A percentile compares a stretch with the other conserved stretches of the same genome.
phyloP scores from a whole-genome alignment of 1,284 basidiomycete genomes.

The Gymnopus androsaceus region DNA sequence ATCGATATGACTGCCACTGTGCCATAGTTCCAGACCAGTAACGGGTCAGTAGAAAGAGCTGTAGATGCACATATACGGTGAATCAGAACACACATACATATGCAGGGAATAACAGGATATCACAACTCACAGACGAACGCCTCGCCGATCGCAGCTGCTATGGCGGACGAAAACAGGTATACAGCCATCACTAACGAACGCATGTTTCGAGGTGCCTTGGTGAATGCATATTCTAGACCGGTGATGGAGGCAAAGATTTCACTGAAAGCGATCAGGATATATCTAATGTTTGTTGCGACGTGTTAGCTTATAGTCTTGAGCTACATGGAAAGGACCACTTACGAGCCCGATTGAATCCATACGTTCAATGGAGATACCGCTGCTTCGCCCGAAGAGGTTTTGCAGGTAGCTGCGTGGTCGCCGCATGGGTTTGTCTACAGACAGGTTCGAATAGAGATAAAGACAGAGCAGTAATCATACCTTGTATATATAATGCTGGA shows the following conservation, averaged over 20 bases:
- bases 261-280: slow-evolving; percentile 69
- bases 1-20: slow-evolving; percentile 26
- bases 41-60: slow-evolving; percentile 38
- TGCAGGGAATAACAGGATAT: neutral
- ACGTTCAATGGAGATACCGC: slow-evolving; percentile 63
- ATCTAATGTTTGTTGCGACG: too few species aligned
- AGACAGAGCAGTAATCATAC: neutral
- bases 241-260: slow-evolving; percentile 89
- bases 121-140: slow-evolving; percentile 69
- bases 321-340: slow-evolving; percentile 23
- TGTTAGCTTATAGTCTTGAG: neutral
- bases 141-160: slow-evolving; percentile 68
- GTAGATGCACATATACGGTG: neutral
- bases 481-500: slow-evolving; percentile 80
- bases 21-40: slow-evolving; percentile 39
- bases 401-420: neutral
- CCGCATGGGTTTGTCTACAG: slow-evolving; percentile 12
- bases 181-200: slow-evolving; percentile 74
- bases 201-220: slow-evolving; percentile 84
- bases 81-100: neutral
- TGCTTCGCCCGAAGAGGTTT: neutral
- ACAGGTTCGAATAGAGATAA: neutral
- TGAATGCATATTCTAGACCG: slow-evolving; percentile 87
- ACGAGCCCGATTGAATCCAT: slow-evolving; percentile 74
- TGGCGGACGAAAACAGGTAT: slow-evolving; percentile 71